These are phyloP conservation scores for Coffea canephora DNA, from an alignment of 257 asterid species.

Conservation along the genomic window DNA sequence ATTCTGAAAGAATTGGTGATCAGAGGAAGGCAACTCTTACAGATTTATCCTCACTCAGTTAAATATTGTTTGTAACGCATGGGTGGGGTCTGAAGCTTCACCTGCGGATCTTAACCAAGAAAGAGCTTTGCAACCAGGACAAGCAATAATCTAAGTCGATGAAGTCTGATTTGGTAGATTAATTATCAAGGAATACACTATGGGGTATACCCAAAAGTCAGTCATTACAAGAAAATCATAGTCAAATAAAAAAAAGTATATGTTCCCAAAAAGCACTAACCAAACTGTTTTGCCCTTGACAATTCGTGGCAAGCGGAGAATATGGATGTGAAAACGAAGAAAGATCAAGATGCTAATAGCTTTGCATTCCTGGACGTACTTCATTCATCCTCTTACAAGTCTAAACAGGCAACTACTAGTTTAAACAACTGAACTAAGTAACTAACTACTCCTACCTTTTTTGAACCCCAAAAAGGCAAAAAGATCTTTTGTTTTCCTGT, in stretches of 20 bases:
- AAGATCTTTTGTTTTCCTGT: background rate
- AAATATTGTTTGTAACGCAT: background rate
- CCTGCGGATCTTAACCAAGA: background rate
- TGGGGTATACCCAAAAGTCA: background rate
- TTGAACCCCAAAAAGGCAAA: background rate
- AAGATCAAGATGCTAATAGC: background rate
- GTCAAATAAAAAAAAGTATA: too few relatives aligned
- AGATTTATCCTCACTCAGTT: background rate
- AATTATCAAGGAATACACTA: background rate
- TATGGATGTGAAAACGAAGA: background rate
- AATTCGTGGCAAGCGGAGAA: background rate
- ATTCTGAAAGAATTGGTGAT: background rate
- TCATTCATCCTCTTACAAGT: background rate
- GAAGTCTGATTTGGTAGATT: background rate
- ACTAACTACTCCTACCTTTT: too few relatives aligned
- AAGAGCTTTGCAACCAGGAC: background rate
- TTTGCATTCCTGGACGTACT: too few relatives aligned
- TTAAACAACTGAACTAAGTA: too few relatives aligned
- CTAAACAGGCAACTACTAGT: background rate
- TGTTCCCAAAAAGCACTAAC: background rate
- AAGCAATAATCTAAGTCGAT: background rate
- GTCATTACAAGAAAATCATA: background rate
- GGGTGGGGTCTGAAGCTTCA: background rate
- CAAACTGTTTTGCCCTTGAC: background rate
- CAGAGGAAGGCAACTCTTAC: background rate